phyloP scores from a whole-genome alignment of 2,329 filamentous ascomycete genomes.

The Scedosporium boydii region DNA sequence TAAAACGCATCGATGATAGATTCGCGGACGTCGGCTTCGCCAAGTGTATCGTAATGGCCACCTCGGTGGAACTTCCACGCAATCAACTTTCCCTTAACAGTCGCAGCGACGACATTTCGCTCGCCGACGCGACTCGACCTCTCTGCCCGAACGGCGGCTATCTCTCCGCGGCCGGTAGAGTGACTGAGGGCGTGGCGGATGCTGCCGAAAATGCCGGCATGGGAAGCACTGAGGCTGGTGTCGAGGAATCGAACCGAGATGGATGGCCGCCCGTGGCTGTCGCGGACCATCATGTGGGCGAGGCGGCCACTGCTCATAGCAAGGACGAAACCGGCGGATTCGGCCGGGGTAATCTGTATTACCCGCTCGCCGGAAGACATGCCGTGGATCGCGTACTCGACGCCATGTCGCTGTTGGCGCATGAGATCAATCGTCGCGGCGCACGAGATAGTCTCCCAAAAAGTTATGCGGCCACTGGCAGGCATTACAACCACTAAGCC shows the following conservation, averaged over 20 bases:
- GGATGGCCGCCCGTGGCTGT: conserved; percentile 75
- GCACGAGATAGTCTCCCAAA: conserved; percentile 91
- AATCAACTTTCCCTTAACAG: conserved; percentile 67
- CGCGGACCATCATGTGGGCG: conserved; percentile 76
- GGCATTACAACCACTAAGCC: conserved; percentile 83
- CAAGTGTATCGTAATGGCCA: conserved; percentile 67
- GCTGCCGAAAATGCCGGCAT: conserved; percentile 68
- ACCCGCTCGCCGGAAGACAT: conserved; percentile 73
- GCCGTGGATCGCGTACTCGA: conserved; percentile 65
- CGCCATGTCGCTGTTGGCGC: conserved; percentile 68
- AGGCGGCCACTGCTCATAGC: conserved; percentile 78
- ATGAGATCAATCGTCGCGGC: conserved; percentile 77
- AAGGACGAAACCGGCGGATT: conserved; percentile 77
- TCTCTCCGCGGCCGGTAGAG: conserved; percentile 61
- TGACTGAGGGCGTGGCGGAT: conserved; percentile 67
- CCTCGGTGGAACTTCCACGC: conserved; percentile 85
- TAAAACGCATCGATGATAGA: conserved; percentile 54
- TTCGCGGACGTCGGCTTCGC: conserved; percentile 61
- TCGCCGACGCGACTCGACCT: conserved; percentile 66
- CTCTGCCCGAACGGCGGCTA: conserved; percentile 71
- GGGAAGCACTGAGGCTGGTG: conserved; percentile 43
- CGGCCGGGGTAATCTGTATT: conserved; percentile 69
- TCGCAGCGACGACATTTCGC: conserved; percentile 72
- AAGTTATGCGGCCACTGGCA: conserved; percentile 73
- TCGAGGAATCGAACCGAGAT: conserved; percentile 72